Base-by-base conservation (phyloP, 1,139 yeast species). In the Saccharomyces hybrid region DNA sequence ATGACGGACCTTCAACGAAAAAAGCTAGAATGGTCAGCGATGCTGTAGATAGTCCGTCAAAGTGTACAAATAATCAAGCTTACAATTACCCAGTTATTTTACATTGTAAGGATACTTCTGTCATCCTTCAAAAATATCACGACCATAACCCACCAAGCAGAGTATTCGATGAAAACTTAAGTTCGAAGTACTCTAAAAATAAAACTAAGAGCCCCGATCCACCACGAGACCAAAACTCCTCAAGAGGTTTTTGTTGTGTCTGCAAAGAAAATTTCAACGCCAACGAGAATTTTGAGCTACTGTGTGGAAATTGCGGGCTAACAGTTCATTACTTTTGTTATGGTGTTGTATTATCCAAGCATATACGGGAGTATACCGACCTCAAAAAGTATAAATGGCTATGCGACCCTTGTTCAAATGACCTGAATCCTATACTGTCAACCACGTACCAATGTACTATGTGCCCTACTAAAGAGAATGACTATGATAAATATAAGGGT, bases 321-420 rank as follows among this genome's bases (percentile, higher is more conserved):
- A 77, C 77, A 55, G 90, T 85, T 1, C 98, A 91, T 67, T 72
- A 78, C 1, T 69, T 78, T 0, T 90, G 96, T 67, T 84, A 84
- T 64, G 96, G 96, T 1, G 62, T 80, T 5, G 31, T 57, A 7
- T 38, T 53, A 0, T 9, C 52, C 6, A 47, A 49, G 12, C 12
- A 2, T 32, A 49, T 2, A 44, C 49, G 2, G 48, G 42, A 1
- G 32, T 32, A 28, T 8, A 11, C n/a, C 4, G 14, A 27, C n/a
- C 31, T 47, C 1, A 51, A 49, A 38, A 44, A 48, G 21, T 57
- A 70, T 48, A 78, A 75, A 52, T 91, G 98, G 98, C 70, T 78
- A 34, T 91, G 98, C 71, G 96, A 89, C 63, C 78, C 84, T 2
- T 91, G 98, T 66, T 73, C 82, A 2, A 90, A 90, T 64, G 86